These are phyloP conservation scores for Cryptococcus sp. DNA, from an alignment of 1,284 basidiomycete genomes.

Conservation along the genomic window DNA sequence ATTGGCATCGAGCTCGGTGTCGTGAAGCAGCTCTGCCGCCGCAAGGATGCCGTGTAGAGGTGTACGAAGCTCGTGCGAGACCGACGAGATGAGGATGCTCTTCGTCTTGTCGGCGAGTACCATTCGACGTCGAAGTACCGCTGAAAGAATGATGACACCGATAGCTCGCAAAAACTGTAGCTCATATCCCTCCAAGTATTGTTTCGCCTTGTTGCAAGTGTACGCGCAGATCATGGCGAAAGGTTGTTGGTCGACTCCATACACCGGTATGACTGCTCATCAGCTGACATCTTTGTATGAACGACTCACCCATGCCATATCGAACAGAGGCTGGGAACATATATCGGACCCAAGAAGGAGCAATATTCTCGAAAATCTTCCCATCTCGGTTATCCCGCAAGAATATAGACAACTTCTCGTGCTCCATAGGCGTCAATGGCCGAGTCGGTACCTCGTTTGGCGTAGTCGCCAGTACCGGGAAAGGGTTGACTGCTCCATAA, in stretches of 20 bases:
- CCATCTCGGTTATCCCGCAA: slow-evolving; percentile 73
- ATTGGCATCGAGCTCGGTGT: slow-evolving; percentile 71
- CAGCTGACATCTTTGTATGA: not conserved
- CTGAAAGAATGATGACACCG: slow-evolving; percentile 90
- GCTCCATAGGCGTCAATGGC: slow-evolving; percentile 60
- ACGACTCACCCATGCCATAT: slow-evolving; percentile 74
- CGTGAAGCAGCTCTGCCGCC: slow-evolving; percentile 78
- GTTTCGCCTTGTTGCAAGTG: slow-evolving; percentile 68
- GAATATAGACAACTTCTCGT: slow-evolving; percentile 65
- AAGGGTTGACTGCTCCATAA: slow-evolving; percentile 33
- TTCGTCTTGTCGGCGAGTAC: slow-evolving; percentile 78
- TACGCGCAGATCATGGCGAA: slow-evolving; percentile 90
- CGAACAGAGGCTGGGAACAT: slow-evolving; percentile 74
- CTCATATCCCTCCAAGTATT: slow-evolving; percentile 85
- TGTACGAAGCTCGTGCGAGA: slow-evolving; percentile 88
- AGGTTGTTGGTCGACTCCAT: slow-evolving; percentile 87
- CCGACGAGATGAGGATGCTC: slow-evolving; percentile 54
- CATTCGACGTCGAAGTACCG: slow-evolving; percentile 87
- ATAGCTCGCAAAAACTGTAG: slow-evolving; percentile 80
- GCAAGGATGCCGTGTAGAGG: slow-evolving; percentile 87
- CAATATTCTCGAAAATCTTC: slow-evolving; percentile 73
- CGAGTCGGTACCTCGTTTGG: slow-evolving; percentile 27
- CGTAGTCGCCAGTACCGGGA: slow-evolving; percentile 34
- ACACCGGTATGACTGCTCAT: slow-evolving; percentile 72
- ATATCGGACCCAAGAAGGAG: slow-evolving; percentile 68